These are phyloP conservation scores for Hygrocybe coccinea DNA, from an alignment of 768 basidiomycete genomes.

Conservation along the genomic window DNA sequence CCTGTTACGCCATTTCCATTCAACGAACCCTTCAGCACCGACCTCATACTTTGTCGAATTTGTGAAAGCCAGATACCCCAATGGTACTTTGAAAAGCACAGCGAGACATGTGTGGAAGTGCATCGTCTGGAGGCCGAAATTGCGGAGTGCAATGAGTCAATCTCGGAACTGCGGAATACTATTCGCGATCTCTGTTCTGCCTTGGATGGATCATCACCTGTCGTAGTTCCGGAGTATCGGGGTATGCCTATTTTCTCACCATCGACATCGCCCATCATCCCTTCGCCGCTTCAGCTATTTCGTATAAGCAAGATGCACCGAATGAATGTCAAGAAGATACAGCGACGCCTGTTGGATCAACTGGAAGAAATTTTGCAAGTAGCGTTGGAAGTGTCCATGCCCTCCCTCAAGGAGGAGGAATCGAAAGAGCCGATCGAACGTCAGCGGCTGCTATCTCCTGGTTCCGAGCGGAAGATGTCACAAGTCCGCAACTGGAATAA, in stretches of 20 bases:
- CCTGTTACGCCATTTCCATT: conserved; percentile 71
- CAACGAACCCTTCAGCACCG: conserved; percentile 69
- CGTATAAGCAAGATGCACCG: conserved; percentile 73
- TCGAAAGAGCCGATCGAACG: conserved; percentile 87
- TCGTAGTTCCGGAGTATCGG: conserved; percentile 70
- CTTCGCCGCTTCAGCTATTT: conserved; percentile 74
- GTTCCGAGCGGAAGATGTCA: conserved; percentile 82
- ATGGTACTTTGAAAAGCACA: conserved; percentile 99
- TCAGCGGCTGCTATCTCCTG: conserved; percentile 82
- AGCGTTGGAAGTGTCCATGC: conserved; percentile 77
- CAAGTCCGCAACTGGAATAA: conserved; percentile 82
- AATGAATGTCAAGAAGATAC: conserved; percentile 75
- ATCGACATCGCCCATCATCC: conserved; percentile 63
- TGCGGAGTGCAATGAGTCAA: conserved; percentile 86
- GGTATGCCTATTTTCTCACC: conserved; percentile 81
- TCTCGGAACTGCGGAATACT: conserved; percentile 79
- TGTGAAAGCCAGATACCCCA: conserved; percentile 95
- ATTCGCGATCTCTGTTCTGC: conserved; percentile 73
- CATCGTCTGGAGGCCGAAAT: conserved; percentile 97
- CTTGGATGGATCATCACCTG: conserved; percentile 71
- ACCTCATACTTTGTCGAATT: conserved; percentile 90
- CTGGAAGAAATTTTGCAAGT: conserved; percentile 81
- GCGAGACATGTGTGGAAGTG: conserved; percentile 95
- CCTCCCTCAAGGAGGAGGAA: conserved; percentile 87
- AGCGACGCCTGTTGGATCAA: conserved; percentile 75